Base-by-base conservation (phyloP, 306 rosid genomes). In the Acacia acuminata region DNA sequence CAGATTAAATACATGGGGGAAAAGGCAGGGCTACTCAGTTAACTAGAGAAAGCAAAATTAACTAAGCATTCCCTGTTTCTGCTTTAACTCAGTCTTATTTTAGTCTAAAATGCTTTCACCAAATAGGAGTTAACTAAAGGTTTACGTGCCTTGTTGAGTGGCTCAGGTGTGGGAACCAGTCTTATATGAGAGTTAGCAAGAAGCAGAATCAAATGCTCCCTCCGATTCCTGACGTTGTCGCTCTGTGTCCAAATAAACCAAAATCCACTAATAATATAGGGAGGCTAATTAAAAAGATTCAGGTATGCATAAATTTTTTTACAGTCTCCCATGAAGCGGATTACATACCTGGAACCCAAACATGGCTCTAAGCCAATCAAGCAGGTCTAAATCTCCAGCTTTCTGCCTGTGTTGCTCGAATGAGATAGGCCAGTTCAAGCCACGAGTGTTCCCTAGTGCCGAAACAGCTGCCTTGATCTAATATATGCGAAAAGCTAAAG, bases 331-430 rank as follows among this genome's bases (percentile, higher is more conserved):
- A 3, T 32, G 4, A 32, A 32, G 36, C 4, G 36, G 36, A 32
- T 32, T 32, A 32, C 36, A 32, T 32, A 3, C 36, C 99, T 94
- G 98, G 81, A 94, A 94, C 36, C 98, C 98, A 67, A 94, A 94
- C 95, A 89, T 94, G 85, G 97, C 90, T 88, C 95, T 91, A 47
- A 94, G 92, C 98, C 97, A 94, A 89, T 94, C 98, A 77, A 95
- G 98, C 73, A 95, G 83, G 87, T 95, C 99, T 76, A 90, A 77
- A 43, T 93, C 98, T 56, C 93, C 97, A 65, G 92, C 85, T 88
- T 82, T 90, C 85, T 93, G 98, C 86, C 96, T 88, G 16, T 84
- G 91, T 65, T 82, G 93, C 89, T 95, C 98, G 40, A 93, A 93
- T 66, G 94, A 48, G 88, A 79, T 85, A 7, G 99, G 96, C 97